Conservation (phyloP, 2,329 filamentous ascomycete genomes). For the Trichoderma semiorbis region DNA sequence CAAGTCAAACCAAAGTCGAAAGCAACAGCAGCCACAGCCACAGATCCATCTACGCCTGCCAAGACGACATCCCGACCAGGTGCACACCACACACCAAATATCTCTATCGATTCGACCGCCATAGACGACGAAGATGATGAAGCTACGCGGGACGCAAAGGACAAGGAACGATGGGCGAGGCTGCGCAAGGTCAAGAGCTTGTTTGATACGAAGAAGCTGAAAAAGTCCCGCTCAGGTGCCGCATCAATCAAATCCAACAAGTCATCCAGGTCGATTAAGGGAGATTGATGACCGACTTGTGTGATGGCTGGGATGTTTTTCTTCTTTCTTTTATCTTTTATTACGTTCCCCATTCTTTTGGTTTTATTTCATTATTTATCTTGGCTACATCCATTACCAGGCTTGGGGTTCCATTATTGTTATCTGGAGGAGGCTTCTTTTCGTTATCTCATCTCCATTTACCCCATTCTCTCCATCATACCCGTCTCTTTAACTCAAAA, state of each 20-base stretch:
- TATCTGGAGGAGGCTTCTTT: background rate
- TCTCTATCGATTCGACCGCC: conserved; percentile 16
- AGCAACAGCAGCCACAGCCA: conserved; percentile 20
- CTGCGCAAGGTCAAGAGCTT: conserved; percentile 68
- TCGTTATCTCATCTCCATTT: background rate
- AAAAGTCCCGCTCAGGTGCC: conserved; percentile 41
- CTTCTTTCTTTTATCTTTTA: background rate
- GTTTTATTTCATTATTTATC: background rate
- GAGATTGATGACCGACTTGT: background rate
- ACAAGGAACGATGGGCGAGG: conserved; percentile 71
- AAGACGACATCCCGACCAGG: conserved; percentile 12
- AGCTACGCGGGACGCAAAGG: conserved; percentile 51
- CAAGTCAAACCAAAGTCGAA: conserved; percentile 27
- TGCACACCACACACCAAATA: conserved; percentile 7
- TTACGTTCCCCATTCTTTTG: background rate
- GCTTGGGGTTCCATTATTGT: background rate
- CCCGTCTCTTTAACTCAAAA: background rate
- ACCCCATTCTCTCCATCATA: background rate
- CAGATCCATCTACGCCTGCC: conserved; percentile 19
- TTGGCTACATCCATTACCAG: background rate
- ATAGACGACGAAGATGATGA: conserved; percentile 37
- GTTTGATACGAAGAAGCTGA: conserved; percentile 62
- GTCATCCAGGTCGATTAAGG: conserved; percentile 1
- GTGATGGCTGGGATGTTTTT: background rate
- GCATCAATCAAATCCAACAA: conserved; percentile 25